Conservation (phyloP, 768 basidiomycete species). For the Coprinellus micaceus region DNA sequence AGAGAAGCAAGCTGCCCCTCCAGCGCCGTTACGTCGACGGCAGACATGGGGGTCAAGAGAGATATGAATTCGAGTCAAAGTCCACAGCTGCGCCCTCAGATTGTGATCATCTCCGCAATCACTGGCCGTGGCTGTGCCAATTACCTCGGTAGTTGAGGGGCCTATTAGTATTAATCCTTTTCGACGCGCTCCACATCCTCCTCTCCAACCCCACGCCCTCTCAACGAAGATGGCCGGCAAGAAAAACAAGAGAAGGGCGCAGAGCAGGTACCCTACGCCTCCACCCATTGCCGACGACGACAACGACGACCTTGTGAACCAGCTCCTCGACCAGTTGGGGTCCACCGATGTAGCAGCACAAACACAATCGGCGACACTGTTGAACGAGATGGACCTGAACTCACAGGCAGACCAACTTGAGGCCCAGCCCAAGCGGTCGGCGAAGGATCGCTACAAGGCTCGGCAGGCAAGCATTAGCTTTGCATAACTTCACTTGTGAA, state of each 20-base stretch:
- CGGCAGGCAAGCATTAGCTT: constrained; percentile 54
- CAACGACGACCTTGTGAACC: constrained; percentile 65
- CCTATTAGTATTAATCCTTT: not conserved
- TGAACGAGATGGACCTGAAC: constrained; percentile 45
- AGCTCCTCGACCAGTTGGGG: constrained; percentile 75
- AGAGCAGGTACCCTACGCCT: constrained; percentile 25
- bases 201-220: constrained; percentile 6
- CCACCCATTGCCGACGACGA: constrained; percentile 30
- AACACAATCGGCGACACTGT: constrained; percentile 44
- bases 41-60: not conserved
- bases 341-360: constrained; percentile 50
- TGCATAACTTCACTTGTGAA: not conserved
- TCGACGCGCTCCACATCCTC: not conserved
- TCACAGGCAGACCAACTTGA: constrained; percentile 28
- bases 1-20: constrained; percentile 35
- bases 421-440: constrained; percentile 44
- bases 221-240: constrained; percentile 48
- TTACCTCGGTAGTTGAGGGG: no score
- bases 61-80: not conserved
- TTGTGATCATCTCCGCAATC: not conserved
- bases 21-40: constrained; percentile 13
- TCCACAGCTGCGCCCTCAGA: not conserved
- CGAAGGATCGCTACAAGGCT: constrained; percentile 64
- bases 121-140: constrained; percentile 8
- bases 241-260: constrained; percentile 47